Evolutionary conservation across 352 stramenopile species (phyloP).

Genomic region (Phytophthora niederhauseri): DNA sequence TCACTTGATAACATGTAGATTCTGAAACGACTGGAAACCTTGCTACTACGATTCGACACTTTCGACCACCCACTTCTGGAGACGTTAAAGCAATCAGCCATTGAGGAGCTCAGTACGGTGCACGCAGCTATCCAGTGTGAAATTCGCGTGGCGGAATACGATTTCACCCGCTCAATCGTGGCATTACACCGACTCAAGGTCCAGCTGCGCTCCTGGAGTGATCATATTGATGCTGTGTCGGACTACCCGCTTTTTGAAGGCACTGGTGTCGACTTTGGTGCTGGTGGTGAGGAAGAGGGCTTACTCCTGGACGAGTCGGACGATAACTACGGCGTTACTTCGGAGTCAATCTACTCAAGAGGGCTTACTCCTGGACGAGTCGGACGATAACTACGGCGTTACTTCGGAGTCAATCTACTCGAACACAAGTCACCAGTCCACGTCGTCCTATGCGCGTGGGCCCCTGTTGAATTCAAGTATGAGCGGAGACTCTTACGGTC

Average conservation of each 20-base stretch:
- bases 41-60: conserved; percentile 58
- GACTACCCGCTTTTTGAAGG: conserved; percentile 83
- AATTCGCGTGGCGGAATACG: conserved; percentile 68
- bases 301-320: conserved; percentile 50
- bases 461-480: conserved; percentile 30
- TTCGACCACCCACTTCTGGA: conserved; percentile 78
- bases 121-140: conserved; percentile 73
- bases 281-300: conserved; percentile 38
- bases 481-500: conserved; percentile 20
- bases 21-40: conserved; percentile 54
- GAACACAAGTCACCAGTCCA: conserved; percentile 54
- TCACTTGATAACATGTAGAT: conserved; percentile 19
- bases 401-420: conserved; percentile 75
- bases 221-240: conserved; percentile 80
- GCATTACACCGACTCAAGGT: conserved; percentile 74
- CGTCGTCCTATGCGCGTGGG: conserved; percentile 27
- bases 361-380: conserved; percentile 43
- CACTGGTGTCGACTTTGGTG: conserved; percentile 44
- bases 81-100: conserved; percentile 68
- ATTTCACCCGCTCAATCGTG: conserved; percentile 81
- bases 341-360: conserved; percentile 72
- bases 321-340: conserved; percentile 56
- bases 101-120: conserved; percentile 76
- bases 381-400: conserved; percentile 52
- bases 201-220: conserved; percentile 68